Evolutionary conservation across 2,329 filamentous ascomycete genomes (phyloP).

Genomic region (Tympanopsis confertula): DNA sequence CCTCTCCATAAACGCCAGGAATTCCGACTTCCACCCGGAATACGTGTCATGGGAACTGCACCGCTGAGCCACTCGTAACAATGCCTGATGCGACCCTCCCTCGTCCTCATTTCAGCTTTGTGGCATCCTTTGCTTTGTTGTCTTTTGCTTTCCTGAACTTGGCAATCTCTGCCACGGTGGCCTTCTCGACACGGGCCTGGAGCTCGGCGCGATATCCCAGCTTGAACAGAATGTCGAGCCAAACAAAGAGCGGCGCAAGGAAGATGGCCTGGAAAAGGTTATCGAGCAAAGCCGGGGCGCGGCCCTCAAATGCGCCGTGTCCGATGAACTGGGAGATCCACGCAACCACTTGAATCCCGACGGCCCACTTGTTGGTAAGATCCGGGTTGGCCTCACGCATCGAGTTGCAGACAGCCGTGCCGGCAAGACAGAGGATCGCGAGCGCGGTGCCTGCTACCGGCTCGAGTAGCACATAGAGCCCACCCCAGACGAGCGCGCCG

Average conservation of each 20-base stretch:
- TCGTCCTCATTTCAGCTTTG: too few species aligned
- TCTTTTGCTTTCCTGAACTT: too few species aligned
- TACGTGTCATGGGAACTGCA: too few species aligned
- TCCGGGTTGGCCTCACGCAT: slow-evolving; percentile 46
- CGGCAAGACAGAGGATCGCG: slow-evolving; percentile 63
- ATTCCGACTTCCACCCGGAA: too few species aligned
- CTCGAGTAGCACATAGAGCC: slow-evolving; percentile 82
- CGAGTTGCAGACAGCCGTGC: slow-evolving; percentile 66
- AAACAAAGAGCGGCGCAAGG: slow-evolving; percentile 90
- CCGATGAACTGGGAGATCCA: slow-evolving; percentile 90
- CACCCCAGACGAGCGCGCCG: slow-evolving; percentile 55
- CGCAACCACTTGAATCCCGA: slow-evolving; percentile 57
- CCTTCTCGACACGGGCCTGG: slow-evolving; percentile 67
- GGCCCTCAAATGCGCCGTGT: slow-evolving; percentile 77
- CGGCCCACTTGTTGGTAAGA: slow-evolving; percentile 41
- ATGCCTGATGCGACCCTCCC: too few species aligned
- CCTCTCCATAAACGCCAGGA: too few species aligned
- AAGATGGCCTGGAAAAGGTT: slow-evolving; percentile 87
- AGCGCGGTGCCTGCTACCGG: slow-evolving; percentile 77
- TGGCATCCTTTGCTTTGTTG: too few species aligned
- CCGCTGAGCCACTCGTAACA: too few species aligned
- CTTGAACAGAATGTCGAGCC: slow-evolving; percentile 85
- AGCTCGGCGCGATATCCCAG: slow-evolving; percentile 84
- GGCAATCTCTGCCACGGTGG: slow-evolving; percentile 63
- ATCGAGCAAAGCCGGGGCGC: slow-evolving; percentile 79